phyloP scores from a whole-genome alignment of 768 basidiomycete species.

The Cubamyces sp. region DNA sequence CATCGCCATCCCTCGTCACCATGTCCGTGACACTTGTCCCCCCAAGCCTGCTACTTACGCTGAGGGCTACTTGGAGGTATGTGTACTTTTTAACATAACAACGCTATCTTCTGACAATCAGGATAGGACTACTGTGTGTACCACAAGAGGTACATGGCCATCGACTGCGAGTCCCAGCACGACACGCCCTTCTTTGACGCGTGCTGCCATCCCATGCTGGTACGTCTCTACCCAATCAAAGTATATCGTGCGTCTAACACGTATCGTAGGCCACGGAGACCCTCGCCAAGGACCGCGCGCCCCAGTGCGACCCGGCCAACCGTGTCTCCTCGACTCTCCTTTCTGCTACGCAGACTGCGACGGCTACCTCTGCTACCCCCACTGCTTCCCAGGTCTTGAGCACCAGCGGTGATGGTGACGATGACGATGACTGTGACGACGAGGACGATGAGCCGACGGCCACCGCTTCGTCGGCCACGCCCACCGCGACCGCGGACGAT shows the following conservation, averaged over 20 bases:
- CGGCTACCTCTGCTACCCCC: slow-evolving; percentile 25
- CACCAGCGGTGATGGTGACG: slow-evolving; percentile 14
- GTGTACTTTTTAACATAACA: not conserved
- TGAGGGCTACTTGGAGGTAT: slow-evolving; percentile 48
- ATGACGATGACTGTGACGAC: slow-evolving; percentile 18
- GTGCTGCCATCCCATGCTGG: slow-evolving; percentile 76
- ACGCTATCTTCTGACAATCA: slow-evolving; percentile 10
- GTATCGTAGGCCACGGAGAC: slow-evolving; percentile 52
- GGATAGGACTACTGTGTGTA: slow-evolving; percentile 55
- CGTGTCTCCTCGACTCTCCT: slow-evolving; percentile 28
- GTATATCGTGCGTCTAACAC: not conserved
- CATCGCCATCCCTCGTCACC: slow-evolving; percentile 43
- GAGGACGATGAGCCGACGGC: slow-evolving; percentile 18
- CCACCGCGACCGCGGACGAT: slow-evolving; percentile 27
- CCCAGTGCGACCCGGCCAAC: slow-evolving; percentile 57
- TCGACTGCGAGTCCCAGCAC: slow-evolving; percentile 50
- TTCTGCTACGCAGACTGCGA: slow-evolving; percentile 23
- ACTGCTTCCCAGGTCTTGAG: slow-evolving; percentile 26
- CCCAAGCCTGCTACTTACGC: slow-evolving; percentile 45
- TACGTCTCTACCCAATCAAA: slow-evolving; percentile 35
- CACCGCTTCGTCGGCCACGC: slow-evolving; percentile 33
- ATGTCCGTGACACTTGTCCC: slow-evolving; percentile 37
- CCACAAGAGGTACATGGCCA: slow-evolving; percentile 63
- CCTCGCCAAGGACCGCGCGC: slow-evolving; percentile 47
- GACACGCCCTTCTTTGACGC: slow-evolving; percentile 54